Base-by-base conservation (phyloP, 75 land plant species). In the Gnetum montanum region DNA sequence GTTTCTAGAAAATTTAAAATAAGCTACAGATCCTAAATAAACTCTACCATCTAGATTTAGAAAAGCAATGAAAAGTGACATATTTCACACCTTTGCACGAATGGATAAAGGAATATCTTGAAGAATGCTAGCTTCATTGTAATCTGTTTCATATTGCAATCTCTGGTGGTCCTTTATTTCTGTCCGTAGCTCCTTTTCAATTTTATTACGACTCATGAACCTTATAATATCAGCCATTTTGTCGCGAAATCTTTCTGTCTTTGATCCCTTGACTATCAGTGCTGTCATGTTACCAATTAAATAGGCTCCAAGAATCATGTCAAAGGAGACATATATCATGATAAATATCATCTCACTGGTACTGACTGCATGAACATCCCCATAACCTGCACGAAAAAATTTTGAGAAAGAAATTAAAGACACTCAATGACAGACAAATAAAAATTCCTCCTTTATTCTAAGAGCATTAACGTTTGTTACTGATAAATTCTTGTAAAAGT, bases 211-310 rank as follows among this genome's bases (percentile, higher is more conserved):
- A 46, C 82, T 85, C 80, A 85, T 85, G 60, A 70, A 88, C 46
- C 73, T 81, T 4, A 79, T 78, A 12, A 88, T 3, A 51, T 77
- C 80, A 7, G 71, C 65, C 94, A 88, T 85, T 65, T 72, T 81
- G 47, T 88, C 94, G 46, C 94, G 70, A 46, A 78, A 88, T 43
- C 71, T 75, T 58, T 85, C 94, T 27, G 94, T 88, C 46, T 80
- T 88, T 19, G 86, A 85, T 44, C 94, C 94, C 65, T 85, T 85
- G 8, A 88, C 94, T 23, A 88, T 85, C 34, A 88, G 58, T 13
- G 90, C 90, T n/a, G 94, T 85, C 90, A 88, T 88, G 73, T 85
- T 88, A 63, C 94, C 94, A 54, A 88, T 58, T 31, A 88, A 66
- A 60, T 88, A 88, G 22, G 94, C 94, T 25, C 94, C 94, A 34